Conservation (phyloP, 2,329 filamentous ascomycete species). For the Alternaria arbusti region DNA sequence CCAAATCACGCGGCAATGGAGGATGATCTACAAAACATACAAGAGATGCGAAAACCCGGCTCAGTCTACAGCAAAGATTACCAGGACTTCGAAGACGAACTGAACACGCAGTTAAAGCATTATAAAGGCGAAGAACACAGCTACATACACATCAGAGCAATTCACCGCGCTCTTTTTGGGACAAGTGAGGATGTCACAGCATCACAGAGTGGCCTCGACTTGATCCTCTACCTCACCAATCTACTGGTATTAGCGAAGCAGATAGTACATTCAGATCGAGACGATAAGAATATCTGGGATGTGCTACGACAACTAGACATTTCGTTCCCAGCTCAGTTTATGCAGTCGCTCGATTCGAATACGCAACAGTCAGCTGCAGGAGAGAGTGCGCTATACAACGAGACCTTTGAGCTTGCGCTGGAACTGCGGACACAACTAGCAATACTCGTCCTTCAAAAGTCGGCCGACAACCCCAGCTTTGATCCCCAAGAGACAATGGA, state of each 20-base stretch:
- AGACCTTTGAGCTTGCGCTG: conserved; percentile 58
- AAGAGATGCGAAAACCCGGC: conserved; percentile 41
- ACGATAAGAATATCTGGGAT: conserved; percentile 37
- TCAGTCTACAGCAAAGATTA: conserved; percentile 51
- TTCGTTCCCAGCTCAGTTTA: conserved; percentile 45
- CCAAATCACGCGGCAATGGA: conserved; percentile 30
- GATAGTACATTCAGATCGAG: conserved; percentile 41
- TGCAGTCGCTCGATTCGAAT: conserved; percentile 28
- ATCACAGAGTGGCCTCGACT: conserved; percentile 43
- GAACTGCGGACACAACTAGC: conserved; percentile 63
- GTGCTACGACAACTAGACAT: conserved; percentile 41
- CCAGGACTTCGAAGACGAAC: conserved; percentile 38
- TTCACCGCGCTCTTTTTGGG: conserved; percentile 50
- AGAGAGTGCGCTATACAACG: conserved; percentile 49
- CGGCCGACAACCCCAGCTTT: conserved; percentile 41
- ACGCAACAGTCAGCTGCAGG: conserved; percentile 30
- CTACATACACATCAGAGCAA: conserved; percentile 50
- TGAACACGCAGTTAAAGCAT: conserved; percentile 44
- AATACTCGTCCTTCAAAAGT: conserved; percentile 52
- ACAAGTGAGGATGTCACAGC: conserved; percentile 25
- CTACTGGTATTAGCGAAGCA: conserved; percentile 50
- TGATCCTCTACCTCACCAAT: conserved; percentile 55
- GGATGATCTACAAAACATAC: conserved; percentile 30
- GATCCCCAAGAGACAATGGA: conserved; percentile 50
- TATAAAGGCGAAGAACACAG: conserved; percentile 48